Evolutionary conservation across 148 eudicot species (phyloP).

Genomic region (Heliosperma pusillum): DNA sequence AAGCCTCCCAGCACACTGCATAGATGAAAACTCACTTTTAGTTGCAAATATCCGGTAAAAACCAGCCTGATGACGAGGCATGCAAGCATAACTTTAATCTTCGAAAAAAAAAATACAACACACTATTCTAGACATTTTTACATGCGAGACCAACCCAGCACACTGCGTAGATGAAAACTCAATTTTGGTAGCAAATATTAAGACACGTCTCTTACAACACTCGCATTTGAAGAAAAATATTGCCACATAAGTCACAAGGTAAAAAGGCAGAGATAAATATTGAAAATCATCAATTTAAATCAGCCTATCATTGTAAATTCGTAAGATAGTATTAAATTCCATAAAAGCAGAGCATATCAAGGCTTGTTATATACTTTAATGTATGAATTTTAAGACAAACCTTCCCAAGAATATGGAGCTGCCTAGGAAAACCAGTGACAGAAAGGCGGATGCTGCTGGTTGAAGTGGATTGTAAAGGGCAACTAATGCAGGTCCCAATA

Average conservation of each 20-base stretch:
- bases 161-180: no score
- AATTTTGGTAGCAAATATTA: no score
- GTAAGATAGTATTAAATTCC: not conserved
- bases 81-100: not conserved
- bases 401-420: conserved; percentile 84
- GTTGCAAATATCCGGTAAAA: not conserved
- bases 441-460: conserved; percentile 77
- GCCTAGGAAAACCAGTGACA: conserved; percentile 71
- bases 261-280: not conserved
- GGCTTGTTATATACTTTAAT: not conserved
- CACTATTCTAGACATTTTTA: no score
- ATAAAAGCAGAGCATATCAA: not conserved
- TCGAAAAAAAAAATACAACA: no score
- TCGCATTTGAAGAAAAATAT: not conserved
- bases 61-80: not conserved
- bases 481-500: conserved; percentile 80
- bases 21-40: conserved; percentile 8
- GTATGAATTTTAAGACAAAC: conserved; percentile 29
- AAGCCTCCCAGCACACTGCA: conserved; percentile 83
- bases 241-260: not conserved
- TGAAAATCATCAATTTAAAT: not conserved
- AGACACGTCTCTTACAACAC: not conserved
- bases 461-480: conserved; percentile 88
- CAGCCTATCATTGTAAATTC: not conserved
- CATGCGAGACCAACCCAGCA: not conserved